phyloP scores from a whole-genome alignment of 1,139 yeast species.

The Insectozyma bohioensis region DNA sequence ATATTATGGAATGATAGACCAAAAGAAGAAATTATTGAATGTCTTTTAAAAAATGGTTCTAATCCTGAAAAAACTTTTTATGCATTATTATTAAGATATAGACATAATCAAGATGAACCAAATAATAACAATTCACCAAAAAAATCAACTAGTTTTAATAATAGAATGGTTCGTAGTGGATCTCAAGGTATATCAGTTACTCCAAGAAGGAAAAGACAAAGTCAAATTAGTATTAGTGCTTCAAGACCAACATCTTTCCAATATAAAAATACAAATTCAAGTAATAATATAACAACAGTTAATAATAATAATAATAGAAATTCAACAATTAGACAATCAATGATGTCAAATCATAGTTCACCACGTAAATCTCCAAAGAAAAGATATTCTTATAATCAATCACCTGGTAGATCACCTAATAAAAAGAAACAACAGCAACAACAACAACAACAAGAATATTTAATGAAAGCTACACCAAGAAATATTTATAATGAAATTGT shows the following conservation, averaged over 20 bases:
- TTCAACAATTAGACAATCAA: constrained; percentile 19
- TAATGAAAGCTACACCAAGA: constrained; percentile 40
- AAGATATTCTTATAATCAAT: constrained; percentile 14
- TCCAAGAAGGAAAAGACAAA: constrained; percentile 44
- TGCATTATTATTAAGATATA: constrained; percentile 58
- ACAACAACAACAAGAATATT: constrained; percentile 4
- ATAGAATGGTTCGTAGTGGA: constrained; percentile 20
- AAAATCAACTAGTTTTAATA: constrained; percentile 18
- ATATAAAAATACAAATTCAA: constrained; percentile 17
- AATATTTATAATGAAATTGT: constrained; percentile 49
- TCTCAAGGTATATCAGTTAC: constrained; percentile 26
- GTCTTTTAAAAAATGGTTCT: constrained; percentile 55
- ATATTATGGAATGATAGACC: constrained; percentile 76
- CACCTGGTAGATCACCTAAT: constrained; percentile 22
- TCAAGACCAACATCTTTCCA: constrained; percentile 61
- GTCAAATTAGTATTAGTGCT: constrained; percentile 49
- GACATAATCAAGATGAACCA: constrained; percentile 47
- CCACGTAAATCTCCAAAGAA: constrained; percentile 22
- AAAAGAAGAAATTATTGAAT: constrained; percentile 52
- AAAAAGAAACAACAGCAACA: constrained; percentile 2
- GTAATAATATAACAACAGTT: constrained; percentile 1
- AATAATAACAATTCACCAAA: constrained; percentile 17
- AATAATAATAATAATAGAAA: constrained; percentile 22
- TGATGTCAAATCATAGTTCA: constrained; percentile 34
- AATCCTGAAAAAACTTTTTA: constrained; percentile 77